phyloP scores from a whole-genome alignment of 1,284 basidiomycete genomes.

The Apiotrichum akiyoshidainum region DNA sequence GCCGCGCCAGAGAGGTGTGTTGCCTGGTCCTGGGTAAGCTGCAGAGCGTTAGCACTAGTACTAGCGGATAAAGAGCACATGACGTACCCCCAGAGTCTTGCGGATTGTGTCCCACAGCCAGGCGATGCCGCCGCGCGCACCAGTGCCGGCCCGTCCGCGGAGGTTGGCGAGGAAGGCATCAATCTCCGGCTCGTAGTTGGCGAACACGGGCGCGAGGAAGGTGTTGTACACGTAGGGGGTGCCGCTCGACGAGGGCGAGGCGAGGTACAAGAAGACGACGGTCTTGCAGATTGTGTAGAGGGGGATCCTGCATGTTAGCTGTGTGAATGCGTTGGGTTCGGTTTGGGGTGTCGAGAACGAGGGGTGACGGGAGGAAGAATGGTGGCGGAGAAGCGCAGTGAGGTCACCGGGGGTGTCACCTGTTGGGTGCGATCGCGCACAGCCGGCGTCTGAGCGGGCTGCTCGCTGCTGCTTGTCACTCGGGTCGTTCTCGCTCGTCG shows the following conservation, averaged over 20 bases:
- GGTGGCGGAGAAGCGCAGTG: neutral
- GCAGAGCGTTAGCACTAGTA: neutral
- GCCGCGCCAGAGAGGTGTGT: constrained; percentile 6
- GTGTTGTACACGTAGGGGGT: constrained; percentile 67
- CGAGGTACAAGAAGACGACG: constrained; percentile 66
- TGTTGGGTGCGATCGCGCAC: neutral
- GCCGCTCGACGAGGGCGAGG: constrained; percentile 68
- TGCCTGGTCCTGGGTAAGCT: constrained; percentile 17
- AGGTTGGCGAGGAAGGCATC: constrained; percentile 59
- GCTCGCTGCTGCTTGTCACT: too few species aligned
- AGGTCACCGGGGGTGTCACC: neutral
- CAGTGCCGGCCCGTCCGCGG: constrained; percentile 30
- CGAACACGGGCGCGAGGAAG: constrained; percentile 65
- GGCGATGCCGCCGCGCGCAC: constrained; percentile 27
- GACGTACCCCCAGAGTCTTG: constrained; percentile 40
- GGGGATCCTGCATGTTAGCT: constrained; percentile 59
- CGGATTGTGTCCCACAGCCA: constrained; percentile 45
- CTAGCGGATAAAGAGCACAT: neutral
- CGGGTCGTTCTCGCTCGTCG: too few species aligned
- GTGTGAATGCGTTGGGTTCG: neutral
- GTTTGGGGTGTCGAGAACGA: neutral
- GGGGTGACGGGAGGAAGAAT: neutral
- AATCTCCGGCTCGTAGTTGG: constrained; percentile 63
- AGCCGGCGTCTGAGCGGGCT: neutral
- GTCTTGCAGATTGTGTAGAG: constrained; percentile 75